Evolutionary conservation across 2,329 filamentous ascomycete species (phyloP).

Genomic region (Mollisia scopiformis): DNA sequence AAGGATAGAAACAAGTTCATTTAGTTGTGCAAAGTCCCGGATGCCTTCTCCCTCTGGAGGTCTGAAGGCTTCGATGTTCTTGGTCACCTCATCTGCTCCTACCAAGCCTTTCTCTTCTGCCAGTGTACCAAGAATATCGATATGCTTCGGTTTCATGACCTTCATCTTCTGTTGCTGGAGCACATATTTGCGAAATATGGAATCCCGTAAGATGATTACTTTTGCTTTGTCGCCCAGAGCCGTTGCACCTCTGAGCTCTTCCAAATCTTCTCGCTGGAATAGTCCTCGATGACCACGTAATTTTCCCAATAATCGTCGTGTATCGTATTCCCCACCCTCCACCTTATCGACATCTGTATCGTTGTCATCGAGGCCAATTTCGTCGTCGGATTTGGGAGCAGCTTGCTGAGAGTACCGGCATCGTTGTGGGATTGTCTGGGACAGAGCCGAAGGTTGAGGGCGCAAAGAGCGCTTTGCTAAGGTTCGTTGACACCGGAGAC

Average conservation of each 20-base stretch:
- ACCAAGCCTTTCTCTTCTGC: slow-evolving; percentile 34
- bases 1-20: slow-evolving; percentile 30
- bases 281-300: slow-evolving; percentile 27
- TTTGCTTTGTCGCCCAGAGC: slow-evolving; percentile 31
- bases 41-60: slow-evolving; percentile 22
- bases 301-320: not conserved
- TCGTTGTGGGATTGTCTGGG: not conserved
- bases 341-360: not conserved
- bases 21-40: slow-evolving; percentile 31
- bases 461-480: slow-evolving; percentile 23
- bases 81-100: slow-evolving; percentile 29
- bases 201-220: slow-evolving; percentile 37
- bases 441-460: not conserved
- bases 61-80: slow-evolving; percentile 35
- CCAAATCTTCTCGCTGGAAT: slow-evolving; percentile 25
- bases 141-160: slow-evolving; percentile 17
- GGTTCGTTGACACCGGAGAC: slow-evolving; percentile 36
- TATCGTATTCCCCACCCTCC: not conserved
- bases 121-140: slow-evolving; percentile 36
- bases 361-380: not conserved
- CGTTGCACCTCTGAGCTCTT: slow-evolving; percentile 22
- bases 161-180: not conserved
- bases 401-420: not conserved
- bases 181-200: slow-evolving; percentile 21
- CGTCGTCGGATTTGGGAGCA: not conserved